phyloP scores from a whole-genome alignment of 2,329 filamentous ascomycete species.

The Bipolaris cookei region DNA sequence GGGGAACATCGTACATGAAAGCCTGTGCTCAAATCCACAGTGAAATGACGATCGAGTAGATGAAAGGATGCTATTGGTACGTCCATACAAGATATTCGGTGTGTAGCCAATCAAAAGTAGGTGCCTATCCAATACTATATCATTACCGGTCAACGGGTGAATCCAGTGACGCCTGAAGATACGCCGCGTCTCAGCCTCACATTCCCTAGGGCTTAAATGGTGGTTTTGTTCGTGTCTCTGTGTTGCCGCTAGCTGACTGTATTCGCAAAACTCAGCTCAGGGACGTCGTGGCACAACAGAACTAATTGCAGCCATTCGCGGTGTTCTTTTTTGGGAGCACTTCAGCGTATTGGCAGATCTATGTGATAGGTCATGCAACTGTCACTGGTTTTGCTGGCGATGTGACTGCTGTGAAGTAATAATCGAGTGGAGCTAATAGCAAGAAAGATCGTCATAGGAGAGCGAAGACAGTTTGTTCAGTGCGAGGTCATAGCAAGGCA shows the following conservation, averaged over 20 bases:
- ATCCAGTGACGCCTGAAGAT: conserved; percentile 9
- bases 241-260: neutral
- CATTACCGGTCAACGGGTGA: conserved; percentile 24
- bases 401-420: neutral
- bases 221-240: conserved; percentile 15
- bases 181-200: conserved; percentile 36
- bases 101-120: neutral
- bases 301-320: no score
- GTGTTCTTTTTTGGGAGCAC: neutral
- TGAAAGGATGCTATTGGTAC: neutral
- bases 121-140: conserved; percentile 15
- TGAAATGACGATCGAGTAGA: neutral
- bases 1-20: neutral
- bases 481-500: no score
- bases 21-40: neutral
- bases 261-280: neutral
- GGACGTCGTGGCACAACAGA: neutral
- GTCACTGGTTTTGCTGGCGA: neutral
- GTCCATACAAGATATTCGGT: neutral
- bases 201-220: conserved; percentile 21
- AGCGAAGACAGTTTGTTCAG: neutral
- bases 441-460: neutral
- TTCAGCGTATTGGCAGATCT: neutral
- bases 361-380: neutral
- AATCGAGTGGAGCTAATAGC: neutral